phyloP scores from a whole-genome alignment of 352 stramenopile species.

The Phytophthora hybrid region DNA sequence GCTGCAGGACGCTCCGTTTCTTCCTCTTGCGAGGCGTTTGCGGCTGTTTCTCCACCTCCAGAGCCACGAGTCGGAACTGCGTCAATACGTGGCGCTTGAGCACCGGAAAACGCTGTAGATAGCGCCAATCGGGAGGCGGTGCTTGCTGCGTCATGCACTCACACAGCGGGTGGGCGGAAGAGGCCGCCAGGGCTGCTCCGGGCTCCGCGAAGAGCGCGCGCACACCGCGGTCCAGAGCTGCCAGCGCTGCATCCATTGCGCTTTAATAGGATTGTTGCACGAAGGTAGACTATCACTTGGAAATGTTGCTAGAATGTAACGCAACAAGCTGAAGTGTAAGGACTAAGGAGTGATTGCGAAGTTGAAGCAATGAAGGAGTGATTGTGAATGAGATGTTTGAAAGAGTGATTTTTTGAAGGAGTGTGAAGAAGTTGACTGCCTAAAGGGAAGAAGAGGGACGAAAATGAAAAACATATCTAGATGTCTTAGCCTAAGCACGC shows the following conservation, averaged over 20 bases:
- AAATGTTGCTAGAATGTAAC: background rate
- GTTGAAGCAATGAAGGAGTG: background rate
- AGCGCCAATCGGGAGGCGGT: slow-evolving; percentile 35
- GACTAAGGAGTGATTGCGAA: background rate
- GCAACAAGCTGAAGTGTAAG: slow-evolving; percentile 21
- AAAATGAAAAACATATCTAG: slow-evolving; percentile 53
- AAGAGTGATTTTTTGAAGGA: too few relatives aligned
- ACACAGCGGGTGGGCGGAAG: slow-evolving; percentile 44
- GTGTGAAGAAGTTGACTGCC: too few relatives aligned
- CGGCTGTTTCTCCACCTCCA: slow-evolving; percentile 28
- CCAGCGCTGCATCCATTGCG: slow-evolving; percentile 45
- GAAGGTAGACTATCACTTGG: background rate
- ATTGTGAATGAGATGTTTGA: background rate
- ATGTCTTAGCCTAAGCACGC: slow-evolving; percentile 42
- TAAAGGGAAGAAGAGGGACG: background rate
- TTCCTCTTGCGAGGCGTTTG: slow-evolving; percentile 40
- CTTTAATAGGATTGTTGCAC: slow-evolving; percentile 1
- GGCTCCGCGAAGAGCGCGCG: slow-evolving; percentile 50
- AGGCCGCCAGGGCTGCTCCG: background rate
- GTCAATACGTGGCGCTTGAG: slow-evolving; percentile 58
- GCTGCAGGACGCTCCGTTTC: slow-evolving; percentile 24
- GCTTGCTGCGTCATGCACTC: slow-evolving; percentile 40
- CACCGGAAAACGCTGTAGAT: slow-evolving; percentile 50
- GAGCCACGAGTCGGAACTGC: slow-evolving; percentile 34
- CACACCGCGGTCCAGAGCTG: slow-evolving; percentile 50